A percentile compares a stretch with the other conserved stretches of the same genome.
phyloP scores from a whole-genome alignment of 2,329 filamentous ascomycete genomes.

The Sporothrix dimorphospora region DNA sequence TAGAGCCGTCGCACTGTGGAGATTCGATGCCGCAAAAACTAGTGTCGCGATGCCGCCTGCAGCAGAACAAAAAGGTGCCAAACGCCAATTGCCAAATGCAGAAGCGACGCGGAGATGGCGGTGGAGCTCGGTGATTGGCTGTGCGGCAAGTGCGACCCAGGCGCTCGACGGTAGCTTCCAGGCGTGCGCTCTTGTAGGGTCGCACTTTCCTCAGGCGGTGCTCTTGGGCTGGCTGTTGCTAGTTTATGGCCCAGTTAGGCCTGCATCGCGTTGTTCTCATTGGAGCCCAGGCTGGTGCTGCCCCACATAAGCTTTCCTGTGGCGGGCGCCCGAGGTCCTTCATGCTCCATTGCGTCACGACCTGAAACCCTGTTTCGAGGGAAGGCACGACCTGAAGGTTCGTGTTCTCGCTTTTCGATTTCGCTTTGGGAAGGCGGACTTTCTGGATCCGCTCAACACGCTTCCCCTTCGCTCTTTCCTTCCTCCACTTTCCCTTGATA shows the following conservation, averaged over 20 bases:
- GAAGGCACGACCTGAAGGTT: slow-evolving; percentile 17
- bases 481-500: not conserved
- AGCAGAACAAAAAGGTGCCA: not conserved
- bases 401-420: slow-evolving; percentile 2
- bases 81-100: slow-evolving; percentile 25
- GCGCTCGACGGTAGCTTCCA: not conserved
- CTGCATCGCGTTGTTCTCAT: not conserved
- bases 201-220: not conserved
- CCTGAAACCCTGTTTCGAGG: slow-evolving; percentile 30
- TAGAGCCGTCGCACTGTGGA: not conserved
- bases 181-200: not conserved
- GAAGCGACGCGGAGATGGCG: not conserved
- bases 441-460: not conserved
- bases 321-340: not conserved
- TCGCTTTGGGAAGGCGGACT: slow-evolving; percentile 13
- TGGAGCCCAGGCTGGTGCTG: not conserved
- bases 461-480: slow-evolving; percentile 5
- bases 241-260: not conserved
- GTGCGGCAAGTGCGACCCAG: not conserved
- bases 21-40: slow-evolving; percentile 16
- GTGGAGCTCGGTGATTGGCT: slow-evolving; percentile 29
- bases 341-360: slow-evolving; percentile 31
- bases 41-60: slow-evolving; percentile 18
- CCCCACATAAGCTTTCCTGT: slow-evolving; percentile 32
- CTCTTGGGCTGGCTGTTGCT: not conserved